These are phyloP conservation scores for Brassica carinata DNA, from an alignment of 345 rosid species.

Conservation along the genomic window DNA sequence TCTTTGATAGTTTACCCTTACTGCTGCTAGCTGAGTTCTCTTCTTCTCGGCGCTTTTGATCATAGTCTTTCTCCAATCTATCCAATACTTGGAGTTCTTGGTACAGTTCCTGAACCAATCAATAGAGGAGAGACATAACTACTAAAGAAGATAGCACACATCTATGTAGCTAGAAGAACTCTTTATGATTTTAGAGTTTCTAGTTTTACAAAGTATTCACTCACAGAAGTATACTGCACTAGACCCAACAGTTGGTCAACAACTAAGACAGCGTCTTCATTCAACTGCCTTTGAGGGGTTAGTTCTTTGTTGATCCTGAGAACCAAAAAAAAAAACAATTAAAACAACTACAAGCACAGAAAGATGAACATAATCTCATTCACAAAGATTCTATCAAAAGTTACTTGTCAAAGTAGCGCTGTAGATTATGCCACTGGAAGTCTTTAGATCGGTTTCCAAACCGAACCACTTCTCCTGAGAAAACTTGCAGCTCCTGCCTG, in stretches of 20 bases:
- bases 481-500: constrained; percentile 85
- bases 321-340: constrained; percentile 19
- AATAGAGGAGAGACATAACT: background rate
- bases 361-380: constrained; percentile 4
- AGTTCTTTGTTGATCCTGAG: constrained; percentile 69
- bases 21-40: constrained; percentile 52
- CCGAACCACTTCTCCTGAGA: constrained; percentile 88
- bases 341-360: constrained; percentile 6
- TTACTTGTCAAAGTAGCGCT: constrained; percentile 89
- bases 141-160: constrained; percentile 19
- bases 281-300: constrained; percentile 66
- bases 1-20: constrained; percentile 47
- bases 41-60: constrained; percentile 72
- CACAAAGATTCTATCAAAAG: background rate
- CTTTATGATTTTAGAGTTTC: background rate
- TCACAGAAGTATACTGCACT: constrained; percentile 87
- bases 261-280: constrained; percentile 63
- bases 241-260: constrained; percentile 65
- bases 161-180: constrained; percentile 1
- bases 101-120: constrained; percentile 61
- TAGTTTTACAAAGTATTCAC: constrained; percentile 31
- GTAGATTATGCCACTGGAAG: constrained; percentile 92
- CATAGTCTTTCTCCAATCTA: constrained; percentile 77
- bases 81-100: constrained; percentile 80
- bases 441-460: constrained; percentile 95